Percentiles rank a stretch among this genome's conserved stretches.
These are phyloP conservation scores for Euphrasia confusa DNA, from an alignment of 257 asterid genomes.

Conservation along the genomic window DNA sequence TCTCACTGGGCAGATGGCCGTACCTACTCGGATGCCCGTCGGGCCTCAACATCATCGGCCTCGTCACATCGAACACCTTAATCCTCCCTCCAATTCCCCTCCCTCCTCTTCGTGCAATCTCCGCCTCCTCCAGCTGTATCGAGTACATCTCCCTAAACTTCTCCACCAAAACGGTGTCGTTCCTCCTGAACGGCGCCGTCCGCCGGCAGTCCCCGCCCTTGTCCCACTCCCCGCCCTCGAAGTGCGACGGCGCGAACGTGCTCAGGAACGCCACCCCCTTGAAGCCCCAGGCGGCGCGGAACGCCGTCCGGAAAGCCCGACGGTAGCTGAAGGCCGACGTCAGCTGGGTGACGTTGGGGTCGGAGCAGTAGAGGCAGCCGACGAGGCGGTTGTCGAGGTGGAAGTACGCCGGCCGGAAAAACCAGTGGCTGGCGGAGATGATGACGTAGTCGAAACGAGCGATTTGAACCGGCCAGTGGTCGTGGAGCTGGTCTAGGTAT, in stretches of 20 bases:
- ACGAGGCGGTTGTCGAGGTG: slow-evolving; percentile 33
- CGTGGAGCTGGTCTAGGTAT: slow-evolving; percentile 56
- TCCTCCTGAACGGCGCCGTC: slow-evolving; percentile 23
- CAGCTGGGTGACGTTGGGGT: slow-evolving; percentile 33
- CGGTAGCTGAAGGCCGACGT: slow-evolving; percentile 39
- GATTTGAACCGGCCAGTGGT: slow-evolving; percentile 38
- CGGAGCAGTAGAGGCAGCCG: slow-evolving; percentile 62
- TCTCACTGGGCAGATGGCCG: slow-evolving; percentile 46
- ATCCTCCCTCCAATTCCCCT: slow-evolving; percentile 32
- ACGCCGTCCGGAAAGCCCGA: too few species aligned
- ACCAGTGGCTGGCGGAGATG: slow-evolving; percentile 79
- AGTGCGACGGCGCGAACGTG: too few species aligned
- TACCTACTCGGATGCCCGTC: slow-evolving; percentile 70
- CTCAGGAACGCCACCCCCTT: too few species aligned
- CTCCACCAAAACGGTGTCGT: slow-evolving; percentile 31
- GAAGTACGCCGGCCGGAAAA: slow-evolving; percentile 59
- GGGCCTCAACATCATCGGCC: slow-evolving; percentile 46
- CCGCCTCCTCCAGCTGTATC: slow-evolving; percentile 43
- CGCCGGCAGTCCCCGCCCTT: too few species aligned
- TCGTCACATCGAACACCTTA: slow-evolving; percentile 50
- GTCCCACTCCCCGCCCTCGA: too few species aligned
- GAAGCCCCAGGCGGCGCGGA: too few species aligned
- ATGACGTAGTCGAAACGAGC: slow-evolving; percentile 43
- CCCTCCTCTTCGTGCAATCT: slow-evolving; percentile 33
- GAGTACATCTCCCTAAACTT: slow-evolving; percentile 29